Evolutionary conservation across 2,329 filamentous ascomycete species (phyloP), one percentile per base, ranked within the genome.

Genomic region (Pseudocercospora musae): DNA sequence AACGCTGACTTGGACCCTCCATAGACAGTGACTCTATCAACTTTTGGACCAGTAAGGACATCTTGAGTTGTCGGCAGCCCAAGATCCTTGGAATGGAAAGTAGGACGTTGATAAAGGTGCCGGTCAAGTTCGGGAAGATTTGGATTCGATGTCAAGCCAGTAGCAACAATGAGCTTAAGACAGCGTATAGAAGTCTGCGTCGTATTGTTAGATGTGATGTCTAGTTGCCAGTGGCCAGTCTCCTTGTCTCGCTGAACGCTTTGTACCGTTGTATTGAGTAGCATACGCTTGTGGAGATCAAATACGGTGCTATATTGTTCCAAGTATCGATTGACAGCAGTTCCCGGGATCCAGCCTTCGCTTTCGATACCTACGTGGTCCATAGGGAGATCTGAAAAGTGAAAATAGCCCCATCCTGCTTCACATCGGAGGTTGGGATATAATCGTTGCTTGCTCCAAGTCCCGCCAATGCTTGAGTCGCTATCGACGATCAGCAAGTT

Each of bases 381-480:
- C 54, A 57, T 57, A 10, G 31, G 3, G 15, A 57, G 37, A 18
- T 57, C 54, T 7, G 54, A 37, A 29, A 42, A 42, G 11, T 57
- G 33, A 18, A 42, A 57, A 13, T 25, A 46, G 10, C 54, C 54
- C 31, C 18, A 57, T 42, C 23, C 42, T 57, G 54, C 42, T 57
- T 21, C 33, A 42, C 33, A 27, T 42, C 37, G 44, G 18, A 57
- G 54, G 15, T 42, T 25, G 2, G 54, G 54, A 42, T 57, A 57
- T 46, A 57, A 46, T 20, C 54, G 9, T 15, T 57, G 29, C 13
- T 46, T 23, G 54, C 54, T 57, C 54, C 54, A 57, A 25, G 54
- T 57, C 11, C 54, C 54, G 3, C 54, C 54, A 42, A 57, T 25
- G 21, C 33, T 57, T 20, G 15, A 18, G 25, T 37, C 37, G 20